A percentile compares a stretch with the other conserved stretches of the same genome.
These are phyloP conservation scores for Rostrohypoxylon terebratum DNA, from an alignment of 495 filamentous ascomycete genomes.

Conservation along the genomic window DNA sequence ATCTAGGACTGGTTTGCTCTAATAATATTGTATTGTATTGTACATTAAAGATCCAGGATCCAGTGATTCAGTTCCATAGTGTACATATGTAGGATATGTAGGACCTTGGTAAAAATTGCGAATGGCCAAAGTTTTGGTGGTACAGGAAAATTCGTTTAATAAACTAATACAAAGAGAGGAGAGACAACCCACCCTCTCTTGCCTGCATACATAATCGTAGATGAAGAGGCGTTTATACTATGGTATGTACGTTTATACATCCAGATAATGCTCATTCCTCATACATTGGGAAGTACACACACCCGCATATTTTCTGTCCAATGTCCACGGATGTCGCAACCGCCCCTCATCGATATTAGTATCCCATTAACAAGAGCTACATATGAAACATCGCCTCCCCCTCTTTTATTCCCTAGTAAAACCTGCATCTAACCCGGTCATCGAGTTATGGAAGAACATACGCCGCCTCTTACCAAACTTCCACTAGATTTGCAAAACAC, in stretches of 20 bases:
- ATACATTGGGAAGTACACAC: not conserved
- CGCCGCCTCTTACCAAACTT: not conserved
- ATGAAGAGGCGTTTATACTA: slow-evolving; percentile 5
- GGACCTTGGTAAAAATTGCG: slow-evolving; percentile 16
- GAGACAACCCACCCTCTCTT: not conserved
- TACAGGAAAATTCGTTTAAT: slow-evolving; percentile 35
- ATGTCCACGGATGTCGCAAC: not conserved
- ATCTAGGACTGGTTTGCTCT: slow-evolving; percentile 33
- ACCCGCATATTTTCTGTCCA: not conserved
- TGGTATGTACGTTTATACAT: not conserved
- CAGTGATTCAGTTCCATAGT: slow-evolving; percentile 23
- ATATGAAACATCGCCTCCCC: not conserved
- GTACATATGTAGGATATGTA: too few species aligned
- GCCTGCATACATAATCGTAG: not conserved
- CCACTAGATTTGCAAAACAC: not conserved
- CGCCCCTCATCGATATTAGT: not conserved
- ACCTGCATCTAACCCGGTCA: not conserved
- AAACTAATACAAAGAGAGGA: slow-evolving; percentile 22
- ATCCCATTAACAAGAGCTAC: slow-evolving; percentile 6
- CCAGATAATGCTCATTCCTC: not conserved
- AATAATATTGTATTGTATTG: too few species aligned
- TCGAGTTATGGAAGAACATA: slow-evolving; percentile 14
- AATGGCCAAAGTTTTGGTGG: slow-evolving; percentile 35
- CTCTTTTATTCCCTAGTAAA: slow-evolving; percentile 10
- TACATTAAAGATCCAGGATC: slow-evolving; percentile 24